These are phyloP conservation scores for Penicillium flavigenum DNA, from an alignment of 495 filamentous ascomycete genomes.

Conservation along the genomic window DNA sequence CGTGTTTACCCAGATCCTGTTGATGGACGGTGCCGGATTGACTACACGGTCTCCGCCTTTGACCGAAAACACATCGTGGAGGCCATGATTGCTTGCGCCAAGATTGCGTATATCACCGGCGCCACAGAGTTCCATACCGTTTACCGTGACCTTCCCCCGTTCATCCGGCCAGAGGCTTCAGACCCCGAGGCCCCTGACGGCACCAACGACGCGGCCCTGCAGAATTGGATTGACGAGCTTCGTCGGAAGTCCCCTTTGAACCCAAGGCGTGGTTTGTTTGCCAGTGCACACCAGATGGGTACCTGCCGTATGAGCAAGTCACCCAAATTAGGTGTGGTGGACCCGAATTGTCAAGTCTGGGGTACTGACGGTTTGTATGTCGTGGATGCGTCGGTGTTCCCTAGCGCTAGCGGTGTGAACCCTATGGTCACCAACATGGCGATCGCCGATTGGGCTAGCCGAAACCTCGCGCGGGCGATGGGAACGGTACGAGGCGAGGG, in stretches of 20 bases:
- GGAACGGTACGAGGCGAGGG: conserved; percentile 15
- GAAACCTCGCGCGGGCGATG: conserved; percentile 36
- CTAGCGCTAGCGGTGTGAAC: conserved; percentile 86
- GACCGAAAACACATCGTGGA: conserved; percentile 68
- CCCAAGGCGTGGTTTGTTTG: conserved; percentile 49
- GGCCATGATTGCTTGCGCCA: conserved; percentile 68
- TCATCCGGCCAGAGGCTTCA: conserved; percentile 53
- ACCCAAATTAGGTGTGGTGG: conserved; percentile 67
- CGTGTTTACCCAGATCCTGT: conserved; percentile 71
- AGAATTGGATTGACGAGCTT: conserved; percentile 64
- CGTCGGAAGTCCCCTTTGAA: conserved; percentile 53
- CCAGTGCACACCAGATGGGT: conserved; percentile 88
- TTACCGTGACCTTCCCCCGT: conserved; percentile 60
- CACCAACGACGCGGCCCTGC: conserved; percentile 65
- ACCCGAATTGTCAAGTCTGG: conserved; percentile 74
- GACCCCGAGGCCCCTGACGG: conserved; percentile 45
- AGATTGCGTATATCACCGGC: conserved; percentile 73
- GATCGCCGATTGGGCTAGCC: conserved; percentile 57
- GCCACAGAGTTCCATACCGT: conserved; percentile 72
- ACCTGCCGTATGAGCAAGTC: conserved; percentile 73
- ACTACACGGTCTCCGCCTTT: conserved; percentile 66
- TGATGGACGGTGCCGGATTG: conserved; percentile 60
- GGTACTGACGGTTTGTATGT: conserved; percentile 71
- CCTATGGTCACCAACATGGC: conserved; percentile 93
- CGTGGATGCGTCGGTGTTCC: conserved; percentile 85